Conservation (phyloP, 1,284 basidiomycete genomes). For the Cystobasidium pallidum region DNA sequence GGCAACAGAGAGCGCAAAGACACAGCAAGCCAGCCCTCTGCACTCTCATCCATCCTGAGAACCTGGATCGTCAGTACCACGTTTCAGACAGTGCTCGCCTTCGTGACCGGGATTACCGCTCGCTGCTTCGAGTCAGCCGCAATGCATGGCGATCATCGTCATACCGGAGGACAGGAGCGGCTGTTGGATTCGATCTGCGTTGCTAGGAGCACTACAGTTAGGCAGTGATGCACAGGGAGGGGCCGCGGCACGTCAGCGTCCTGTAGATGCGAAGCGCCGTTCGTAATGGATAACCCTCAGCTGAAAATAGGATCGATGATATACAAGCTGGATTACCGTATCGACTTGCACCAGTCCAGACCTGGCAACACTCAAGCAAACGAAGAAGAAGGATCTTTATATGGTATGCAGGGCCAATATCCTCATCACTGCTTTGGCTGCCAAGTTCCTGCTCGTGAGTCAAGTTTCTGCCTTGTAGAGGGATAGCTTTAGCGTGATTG, state of each 20-base stretch:
- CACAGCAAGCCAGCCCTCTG: too few species aligned
- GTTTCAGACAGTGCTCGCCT: too few species aligned
- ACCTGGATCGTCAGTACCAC: too few species aligned
- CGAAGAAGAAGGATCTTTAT: conserved; percentile 9
- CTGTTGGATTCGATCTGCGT: too few species aligned
- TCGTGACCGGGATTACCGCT: too few species aligned
- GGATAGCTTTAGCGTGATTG: not conserved
- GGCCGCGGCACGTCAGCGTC: not conserved
- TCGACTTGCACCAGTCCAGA: conserved; percentile 20
- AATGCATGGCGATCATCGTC: too few species aligned
- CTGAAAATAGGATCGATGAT: conserved; percentile 20
- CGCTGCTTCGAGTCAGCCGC: too few species aligned
- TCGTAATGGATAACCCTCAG: conserved; percentile 18
- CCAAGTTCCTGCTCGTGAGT: conserved; percentile 23
- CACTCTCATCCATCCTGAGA: too few species aligned
- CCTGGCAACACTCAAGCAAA: conserved; percentile 9
- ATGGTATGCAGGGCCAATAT: conserved; percentile 37
- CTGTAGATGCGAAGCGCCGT: not conserved
- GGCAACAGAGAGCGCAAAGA: too few species aligned
- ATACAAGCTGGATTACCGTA: conserved; percentile 15
- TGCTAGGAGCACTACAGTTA: too few species aligned
- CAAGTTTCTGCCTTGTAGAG: not conserved
- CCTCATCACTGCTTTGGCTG: conserved; percentile 25
- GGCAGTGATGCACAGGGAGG: too few species aligned
- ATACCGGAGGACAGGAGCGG: too few species aligned